Conservation (phyloP, 2,329 filamentous ascomycete species). For the Sporothrix mexicana region DNA sequence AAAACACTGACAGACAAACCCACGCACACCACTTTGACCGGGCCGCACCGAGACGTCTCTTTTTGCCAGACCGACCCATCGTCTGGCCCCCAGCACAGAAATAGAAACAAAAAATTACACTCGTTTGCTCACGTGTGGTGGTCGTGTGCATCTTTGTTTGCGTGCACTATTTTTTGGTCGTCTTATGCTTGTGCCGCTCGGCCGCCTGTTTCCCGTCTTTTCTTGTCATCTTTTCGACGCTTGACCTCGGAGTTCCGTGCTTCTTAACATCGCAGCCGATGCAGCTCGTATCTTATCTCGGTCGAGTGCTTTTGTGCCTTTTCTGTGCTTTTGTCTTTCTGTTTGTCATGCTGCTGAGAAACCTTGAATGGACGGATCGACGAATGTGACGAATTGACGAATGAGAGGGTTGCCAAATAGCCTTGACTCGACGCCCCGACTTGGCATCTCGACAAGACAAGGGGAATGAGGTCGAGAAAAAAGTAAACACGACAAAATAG, state of each 20-base stretch:
- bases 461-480: too few relatives aligned
- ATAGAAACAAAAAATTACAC: background rate
- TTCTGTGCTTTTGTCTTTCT: background rate
- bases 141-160: background rate
- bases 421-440: background rate
- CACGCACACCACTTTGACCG: background rate
- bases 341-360: constrained; percentile 16
- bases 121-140: background rate
- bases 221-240: background rate
- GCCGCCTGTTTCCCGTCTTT: background rate
- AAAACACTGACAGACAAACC: background rate
- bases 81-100: background rate
- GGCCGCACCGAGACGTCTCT: constrained; percentile 23
- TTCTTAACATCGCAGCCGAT: background rate
- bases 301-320: too few relatives aligned
- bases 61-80: background rate
- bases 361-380: background rate
- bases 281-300: constrained; percentile 21
- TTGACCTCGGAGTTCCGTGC: constrained; percentile 16
- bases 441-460: background rate
- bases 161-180: background rate
- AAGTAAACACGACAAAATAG: background rate
- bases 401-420: background rate
- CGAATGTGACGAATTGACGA: background rate
- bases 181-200: background rate